phyloP scores from a whole-genome alignment of 495 filamentous ascomycete species.

The Penicillium parvum region DNA sequence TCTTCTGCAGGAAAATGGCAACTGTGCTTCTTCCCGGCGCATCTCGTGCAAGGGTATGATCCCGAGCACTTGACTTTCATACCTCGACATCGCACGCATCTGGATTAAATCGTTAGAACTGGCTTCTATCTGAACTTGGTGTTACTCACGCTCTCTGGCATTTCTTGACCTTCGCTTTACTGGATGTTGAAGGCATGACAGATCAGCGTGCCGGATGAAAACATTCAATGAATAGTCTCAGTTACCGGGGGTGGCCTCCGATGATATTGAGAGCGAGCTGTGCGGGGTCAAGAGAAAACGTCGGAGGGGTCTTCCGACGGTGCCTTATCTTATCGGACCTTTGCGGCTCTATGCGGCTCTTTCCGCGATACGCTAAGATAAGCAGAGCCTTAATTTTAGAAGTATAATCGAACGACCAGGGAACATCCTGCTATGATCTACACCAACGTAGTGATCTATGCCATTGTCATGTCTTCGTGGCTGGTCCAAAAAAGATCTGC shows the following conservation, averaged over 20 bases:
- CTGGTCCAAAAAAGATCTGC: too few relatives aligned
- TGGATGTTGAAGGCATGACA: constrained; percentile 16
- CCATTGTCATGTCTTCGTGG: too few relatives aligned
- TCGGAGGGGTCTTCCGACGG: constrained; percentile 19
- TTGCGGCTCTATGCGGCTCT: too few relatives aligned
- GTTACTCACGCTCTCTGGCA: constrained; percentile 24
- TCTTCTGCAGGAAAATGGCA: constrained; percentile 32
- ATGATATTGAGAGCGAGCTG: constrained; percentile 5
- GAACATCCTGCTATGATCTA: too few relatives aligned
- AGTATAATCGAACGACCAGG: too few relatives aligned
- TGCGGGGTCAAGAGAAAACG: constrained; percentile 9
- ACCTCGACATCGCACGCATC: constrained; percentile 33
- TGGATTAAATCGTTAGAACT: constrained; percentile 4
- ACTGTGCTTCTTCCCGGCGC: constrained; percentile 25
- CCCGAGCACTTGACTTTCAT: constrained; percentile 41
- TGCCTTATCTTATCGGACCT: constrained; percentile 12
- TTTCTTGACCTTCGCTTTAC: constrained; percentile 18
- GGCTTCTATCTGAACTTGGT: background rate
- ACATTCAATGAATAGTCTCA: background rate
- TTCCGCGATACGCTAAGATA: too few relatives aligned
- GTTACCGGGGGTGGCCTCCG: constrained; percentile 11
- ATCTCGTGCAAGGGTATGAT: constrained; percentile 29
- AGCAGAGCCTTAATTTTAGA: too few relatives aligned
- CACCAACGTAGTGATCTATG: too few relatives aligned
- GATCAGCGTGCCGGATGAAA: background rate